These are phyloP conservation scores for Kluyveromyces dobzhanskii DNA, from an alignment of 805 yeast species.

Conservation along the genomic window DNA sequence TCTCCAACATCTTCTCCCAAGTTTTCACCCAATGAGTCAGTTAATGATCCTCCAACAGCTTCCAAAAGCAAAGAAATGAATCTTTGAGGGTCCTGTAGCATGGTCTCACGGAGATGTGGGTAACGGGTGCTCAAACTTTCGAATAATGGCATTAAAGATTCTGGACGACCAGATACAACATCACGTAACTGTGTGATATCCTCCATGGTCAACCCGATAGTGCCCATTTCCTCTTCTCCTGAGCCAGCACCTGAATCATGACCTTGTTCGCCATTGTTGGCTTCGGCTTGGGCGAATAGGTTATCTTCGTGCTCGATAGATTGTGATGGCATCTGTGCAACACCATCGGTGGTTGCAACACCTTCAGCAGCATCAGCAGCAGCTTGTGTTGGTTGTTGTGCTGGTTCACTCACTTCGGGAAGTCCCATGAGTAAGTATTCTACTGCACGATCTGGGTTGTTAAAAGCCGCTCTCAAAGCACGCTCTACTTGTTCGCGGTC, in stretches of 20 bases:
- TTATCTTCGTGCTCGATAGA: conserved; percentile 31
- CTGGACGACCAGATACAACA: conserved; percentile 78
- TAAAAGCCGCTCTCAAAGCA: conserved; percentile 91
- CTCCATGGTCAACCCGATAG: conserved; percentile 37
- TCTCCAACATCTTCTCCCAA: conserved; percentile 19
- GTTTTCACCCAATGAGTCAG: conserved; percentile 35
- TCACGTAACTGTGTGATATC: conserved; percentile 58
- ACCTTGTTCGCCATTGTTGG: conserved; percentile 17
- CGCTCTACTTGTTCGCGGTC: conserved; percentile 78
- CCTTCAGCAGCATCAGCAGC: conserved; percentile 12
- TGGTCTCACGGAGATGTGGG: conserved; percentile 77
- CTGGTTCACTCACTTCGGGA: conserved; percentile 49
- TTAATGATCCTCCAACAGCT: conserved; percentile 45
- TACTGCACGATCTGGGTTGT: conserved; percentile 97
- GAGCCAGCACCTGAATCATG: conserved; percentile 7
- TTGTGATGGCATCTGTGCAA: conserved; percentile 13
- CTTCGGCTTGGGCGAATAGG: conserved; percentile 38
- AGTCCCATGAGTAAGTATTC: conserved; percentile 88
- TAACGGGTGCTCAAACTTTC: conserved; percentile 73
- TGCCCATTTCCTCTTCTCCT: conserved; percentile 22
- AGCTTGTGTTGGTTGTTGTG: conserved; percentile 23
- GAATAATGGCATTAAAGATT: conserved; percentile 72
- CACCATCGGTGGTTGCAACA: conserved; percentile 11
- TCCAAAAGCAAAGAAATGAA: conserved; percentile 67
- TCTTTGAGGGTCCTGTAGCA: conserved; percentile 83